Percentiles rank a stretch among this genome's conserved stretches.
phyloP scores from a whole-genome alignment of 2,329 filamentous ascomycete genomes.

The Calonectria pauciramosa region DNA sequence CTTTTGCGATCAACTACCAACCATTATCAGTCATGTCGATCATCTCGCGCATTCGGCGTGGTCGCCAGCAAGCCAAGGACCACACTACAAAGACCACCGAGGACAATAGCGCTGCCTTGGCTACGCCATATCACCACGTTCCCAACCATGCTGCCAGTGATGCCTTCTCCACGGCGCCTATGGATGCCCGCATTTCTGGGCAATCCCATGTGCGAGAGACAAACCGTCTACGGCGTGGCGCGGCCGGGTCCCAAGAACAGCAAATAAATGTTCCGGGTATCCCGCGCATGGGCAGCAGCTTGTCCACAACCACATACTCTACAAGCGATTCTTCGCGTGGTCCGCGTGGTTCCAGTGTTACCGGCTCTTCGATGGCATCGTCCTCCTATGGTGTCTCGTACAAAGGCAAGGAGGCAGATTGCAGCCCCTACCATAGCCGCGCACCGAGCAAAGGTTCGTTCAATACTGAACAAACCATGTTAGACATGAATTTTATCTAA shows the following conservation, averaged over 20 bases:
- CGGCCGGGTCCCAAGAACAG: slow-evolving; percentile 51
- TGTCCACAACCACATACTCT: slow-evolving; percentile 63
- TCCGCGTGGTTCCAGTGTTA: slow-evolving; percentile 24
- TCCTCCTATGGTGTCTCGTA: slow-evolving; percentile 45
- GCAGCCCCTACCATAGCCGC: slow-evolving; percentile 50
- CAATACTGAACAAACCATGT: slow-evolving; percentile 27
- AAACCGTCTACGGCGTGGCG: slow-evolving; percentile 63
- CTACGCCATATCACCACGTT: slow-evolving; percentile 68
- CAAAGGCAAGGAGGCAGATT: slow-evolving; percentile 60
- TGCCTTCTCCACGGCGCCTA: slow-evolving; percentile 67
- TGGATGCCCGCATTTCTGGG: slow-evolving; percentile 63
- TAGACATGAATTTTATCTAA: slow-evolving; percentile 30
- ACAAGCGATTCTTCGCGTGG: slow-evolving; percentile 48
- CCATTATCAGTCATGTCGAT: slow-evolving; percentile 63
- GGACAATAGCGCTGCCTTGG: slow-evolving; percentile 58
- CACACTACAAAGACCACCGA: slow-evolving; percentile 63
- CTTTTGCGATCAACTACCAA: slow-evolving; percentile 19
- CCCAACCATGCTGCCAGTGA: slow-evolving; percentile 74
- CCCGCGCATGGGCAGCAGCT: slow-evolving; percentile 62
- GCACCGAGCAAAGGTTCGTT: slow-evolving; percentile 55
- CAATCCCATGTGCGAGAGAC: slow-evolving; percentile 63
- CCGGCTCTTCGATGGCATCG: slow-evolving; percentile 21
- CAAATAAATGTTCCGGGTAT: slow-evolving; percentile 54
- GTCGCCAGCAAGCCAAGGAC: slow-evolving; percentile 69
- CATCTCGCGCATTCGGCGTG: slow-evolving; percentile 66